Evolutionary conservation across 148 eudicot genomes (phyloP), one percentile per base, ranked within the genome.

Genomic region (Persicaria tinctoria): DNA sequence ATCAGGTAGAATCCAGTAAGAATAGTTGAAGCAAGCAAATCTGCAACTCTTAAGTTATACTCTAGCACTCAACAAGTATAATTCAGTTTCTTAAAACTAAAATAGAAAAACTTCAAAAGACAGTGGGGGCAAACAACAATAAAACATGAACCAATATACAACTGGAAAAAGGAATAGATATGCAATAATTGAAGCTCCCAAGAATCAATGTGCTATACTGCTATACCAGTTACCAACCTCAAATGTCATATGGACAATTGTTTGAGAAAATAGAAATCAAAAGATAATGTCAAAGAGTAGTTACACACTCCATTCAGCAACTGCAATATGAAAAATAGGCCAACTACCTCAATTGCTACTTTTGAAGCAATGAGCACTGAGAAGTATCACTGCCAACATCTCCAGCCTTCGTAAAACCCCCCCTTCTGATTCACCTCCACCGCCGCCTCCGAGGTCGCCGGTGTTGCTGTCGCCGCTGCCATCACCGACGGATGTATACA

Each of bases 401-500:
- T 0, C 70, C 78, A 44, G 78, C 80, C 76, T 83, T 83, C 46
- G 82, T 83, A 38, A 72, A 75, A 60, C 79, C 76, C 89, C 84
- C 1, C 84, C 83, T 0, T 78, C 89, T 1, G 79, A 51, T 23
- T 82, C 85, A 51, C 80, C 91, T 8, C 78, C 93, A 1, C 88
- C 97, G 0, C 85, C 90, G 0, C 86, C 85, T 5, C 85, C 23
- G 23, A 20, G 23, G 23, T 0, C 23, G 23, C 23, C 23, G 23
- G 23, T 20, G 8, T 77, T 77, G 5, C 87, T 90, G 0, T 74
- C 84, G 18, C 78, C 84, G 11, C 84, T 83, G 1, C 90, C 90
- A 3, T 89, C 88, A 8, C 90, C 83, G 18, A 87, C 27, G 4
- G 84, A 73, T 62, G 78, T 82, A 12, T 88, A 85, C 55, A 86